phyloP scores from a whole-genome alignment of 2,329 filamentous ascomycete species.

The Botrytis fabae region DNA sequence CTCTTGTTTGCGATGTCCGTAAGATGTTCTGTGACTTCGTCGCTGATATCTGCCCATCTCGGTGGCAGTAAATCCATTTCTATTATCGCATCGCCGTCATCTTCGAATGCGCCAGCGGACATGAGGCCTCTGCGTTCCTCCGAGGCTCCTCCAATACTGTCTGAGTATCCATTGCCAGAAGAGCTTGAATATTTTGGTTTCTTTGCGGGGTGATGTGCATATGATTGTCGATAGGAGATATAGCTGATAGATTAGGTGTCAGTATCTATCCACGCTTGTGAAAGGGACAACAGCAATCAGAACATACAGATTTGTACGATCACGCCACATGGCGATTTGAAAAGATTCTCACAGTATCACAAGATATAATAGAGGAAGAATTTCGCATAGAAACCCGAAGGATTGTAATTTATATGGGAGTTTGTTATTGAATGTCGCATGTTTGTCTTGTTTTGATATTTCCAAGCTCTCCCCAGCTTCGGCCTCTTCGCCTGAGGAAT shows the following conservation, averaged over 20 bases:
- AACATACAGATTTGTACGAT: slow-evolving; percentile 93
- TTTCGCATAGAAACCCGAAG: slow-evolving; percentile 17
- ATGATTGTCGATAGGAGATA: slow-evolving; percentile 98
- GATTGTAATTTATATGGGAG: not conserved
- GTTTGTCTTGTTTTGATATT: slow-evolving; percentile 18
- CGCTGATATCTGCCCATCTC: slow-evolving; percentile 92
- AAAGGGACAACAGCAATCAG: not conserved
- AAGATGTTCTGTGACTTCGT: slow-evolving; percentile 85
- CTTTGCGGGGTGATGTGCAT: slow-evolving; percentile 89
- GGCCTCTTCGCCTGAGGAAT: slow-evolving; percentile 15
- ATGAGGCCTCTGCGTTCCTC: slow-evolving; percentile 79
- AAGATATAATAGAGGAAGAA: slow-evolving; percentile 9
- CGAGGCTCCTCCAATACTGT: slow-evolving; percentile 56
- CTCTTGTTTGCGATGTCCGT: slow-evolving; percentile 79
- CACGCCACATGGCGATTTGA: slow-evolving; percentile 84
- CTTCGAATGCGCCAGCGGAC: slow-evolving; percentile 71
- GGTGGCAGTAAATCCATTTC: slow-evolving; percentile 97
- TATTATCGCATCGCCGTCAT: slow-evolving; percentile 92
- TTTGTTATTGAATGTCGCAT: slow-evolving; percentile 22
- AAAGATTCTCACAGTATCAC: slow-evolving; percentile 23
- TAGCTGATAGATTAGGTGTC: slow-evolving; percentile 59
- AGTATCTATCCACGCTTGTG: slow-evolving; percentile 27
- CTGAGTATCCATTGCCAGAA: slow-evolving; percentile 57
- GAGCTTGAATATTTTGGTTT: slow-evolving; percentile 64
- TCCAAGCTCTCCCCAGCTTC: slow-evolving; percentile 20